Conservation (phyloP, 805 yeast species). For the Danielozyma ontarioensis region DNA sequence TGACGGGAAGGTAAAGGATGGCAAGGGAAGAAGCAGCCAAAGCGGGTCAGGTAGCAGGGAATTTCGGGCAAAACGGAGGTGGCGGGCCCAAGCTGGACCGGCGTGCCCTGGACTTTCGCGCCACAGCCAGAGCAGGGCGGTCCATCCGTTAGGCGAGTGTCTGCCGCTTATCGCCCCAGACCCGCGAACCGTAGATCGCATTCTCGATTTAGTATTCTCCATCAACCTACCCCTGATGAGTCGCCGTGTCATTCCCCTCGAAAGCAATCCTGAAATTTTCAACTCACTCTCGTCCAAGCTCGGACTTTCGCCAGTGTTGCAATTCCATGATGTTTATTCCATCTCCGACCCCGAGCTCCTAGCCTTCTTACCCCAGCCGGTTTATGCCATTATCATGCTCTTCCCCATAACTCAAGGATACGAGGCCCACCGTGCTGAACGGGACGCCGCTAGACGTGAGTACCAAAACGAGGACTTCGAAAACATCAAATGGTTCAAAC, state of each 20-base stretch:
- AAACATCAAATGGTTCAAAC: constrained; percentile 70
- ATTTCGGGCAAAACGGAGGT: no score
- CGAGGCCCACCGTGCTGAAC: constrained; percentile 44
- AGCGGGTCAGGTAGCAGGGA: no score
- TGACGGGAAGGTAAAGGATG: no score
- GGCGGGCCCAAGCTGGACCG: no score
- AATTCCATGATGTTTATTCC: constrained; percentile 79
- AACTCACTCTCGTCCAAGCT: constrained; percentile 59
- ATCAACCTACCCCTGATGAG: no score
- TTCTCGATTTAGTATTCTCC: no score
- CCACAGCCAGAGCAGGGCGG: no score
- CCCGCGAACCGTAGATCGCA: no score
- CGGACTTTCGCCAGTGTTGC: constrained; percentile 57
- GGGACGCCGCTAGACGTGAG: constrained; percentile 25
- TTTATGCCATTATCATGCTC: constrained; percentile 66
- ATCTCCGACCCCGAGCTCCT: constrained; percentile 79
- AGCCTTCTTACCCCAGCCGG: constrained; percentile 77
- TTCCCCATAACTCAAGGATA: constrained; percentile 72
- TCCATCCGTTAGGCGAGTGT: no score
- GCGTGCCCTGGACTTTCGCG: no score
- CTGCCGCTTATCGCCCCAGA: no score
- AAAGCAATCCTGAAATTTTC: constrained; percentile 85
- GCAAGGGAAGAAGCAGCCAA: no score
- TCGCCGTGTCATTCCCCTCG: constrained; percentile 68
- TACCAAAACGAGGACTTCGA: constrained; percentile 23